Percentiles rank a stretch among this genome's conserved stretches.
Conservation (phyloP, 2,329 filamentous ascomycete species). For the Calonectria pseudoreteaudii region DNA sequence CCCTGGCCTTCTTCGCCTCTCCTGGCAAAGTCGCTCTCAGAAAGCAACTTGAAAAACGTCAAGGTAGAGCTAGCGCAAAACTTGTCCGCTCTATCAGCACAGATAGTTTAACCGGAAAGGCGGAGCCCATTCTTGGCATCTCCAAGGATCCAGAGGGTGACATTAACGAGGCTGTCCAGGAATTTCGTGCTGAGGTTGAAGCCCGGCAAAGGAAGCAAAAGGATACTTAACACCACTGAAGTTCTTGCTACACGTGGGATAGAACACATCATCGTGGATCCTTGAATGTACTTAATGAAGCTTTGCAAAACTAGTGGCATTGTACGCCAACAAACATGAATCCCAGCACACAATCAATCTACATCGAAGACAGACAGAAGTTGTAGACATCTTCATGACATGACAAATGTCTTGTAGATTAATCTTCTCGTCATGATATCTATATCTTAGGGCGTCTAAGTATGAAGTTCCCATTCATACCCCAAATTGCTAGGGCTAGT, state of each 20-base stretch:
- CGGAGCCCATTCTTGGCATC: constrained; percentile 79
- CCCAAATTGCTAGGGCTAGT: constrained; percentile 23
- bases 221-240: constrained; percentile 6
- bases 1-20: constrained; percentile 82
- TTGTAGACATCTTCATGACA: background rate
- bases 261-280: background rate
- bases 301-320: too few relatives aligned
- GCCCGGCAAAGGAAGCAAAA: constrained; percentile 48
- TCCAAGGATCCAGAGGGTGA: constrained; percentile 81
- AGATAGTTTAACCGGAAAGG: constrained; percentile 65
- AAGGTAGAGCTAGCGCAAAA: constrained; percentile 57
- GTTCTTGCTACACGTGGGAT: background rate
- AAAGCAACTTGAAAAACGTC: constrained; percentile 69
- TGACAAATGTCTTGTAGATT: constrained; percentile 28
- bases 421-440: constrained; percentile 37
- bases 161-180: constrained; percentile 80
- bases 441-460: constrained; percentile 28
- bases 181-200: constrained; percentile 80
- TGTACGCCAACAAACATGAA: too few relatives aligned
- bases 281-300: background rate
- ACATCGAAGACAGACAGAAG: background rate
- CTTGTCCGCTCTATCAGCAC: constrained; percentile 65
- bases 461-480: constrained; percentile 17
- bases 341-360: background rate
- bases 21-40: constrained; percentile 75